Conservation (phyloP, 2,329 filamentous ascomycete genomes). For the Clarireedia monteithiana region DNA sequence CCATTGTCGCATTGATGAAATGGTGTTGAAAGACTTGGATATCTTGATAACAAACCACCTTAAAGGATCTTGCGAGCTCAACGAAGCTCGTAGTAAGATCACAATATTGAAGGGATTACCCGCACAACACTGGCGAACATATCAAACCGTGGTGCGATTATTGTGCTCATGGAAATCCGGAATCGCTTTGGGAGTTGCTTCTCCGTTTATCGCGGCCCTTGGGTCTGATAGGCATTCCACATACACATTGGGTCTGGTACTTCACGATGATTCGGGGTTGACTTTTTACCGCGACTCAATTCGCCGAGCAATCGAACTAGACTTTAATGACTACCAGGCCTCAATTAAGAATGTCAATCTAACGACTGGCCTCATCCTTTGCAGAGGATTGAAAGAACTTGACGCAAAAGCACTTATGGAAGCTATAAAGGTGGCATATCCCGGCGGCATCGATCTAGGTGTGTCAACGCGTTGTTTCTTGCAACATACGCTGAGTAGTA, state of each 20-base stretch:
- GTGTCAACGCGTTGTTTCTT: neutral
- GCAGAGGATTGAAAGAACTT: neutral
- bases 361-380: neutral
- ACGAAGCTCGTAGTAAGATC: neutral
- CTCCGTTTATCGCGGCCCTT: neutral
- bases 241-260: neutral
- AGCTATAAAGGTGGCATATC: neutral
- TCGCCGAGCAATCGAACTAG: neutral
- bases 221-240: neutral
- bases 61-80: neutral
- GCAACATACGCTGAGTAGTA: neutral
- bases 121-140: conserved; percentile 5
- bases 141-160: conserved; percentile 1
- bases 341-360: neutral
- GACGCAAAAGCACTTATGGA: neutral
- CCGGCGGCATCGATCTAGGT: conserved; percentile 4
- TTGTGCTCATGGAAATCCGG: neutral
- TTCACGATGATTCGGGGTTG: neutral
- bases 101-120: neutral
- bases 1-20: neutral
- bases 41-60: neutral
- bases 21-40: neutral
- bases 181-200: neutral
- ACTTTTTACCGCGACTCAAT: neutral
- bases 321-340: neutral